Evolutionary conservation across 208 protist species (phyloP).

Genomic region (Trypanosoma vivax): DNA sequence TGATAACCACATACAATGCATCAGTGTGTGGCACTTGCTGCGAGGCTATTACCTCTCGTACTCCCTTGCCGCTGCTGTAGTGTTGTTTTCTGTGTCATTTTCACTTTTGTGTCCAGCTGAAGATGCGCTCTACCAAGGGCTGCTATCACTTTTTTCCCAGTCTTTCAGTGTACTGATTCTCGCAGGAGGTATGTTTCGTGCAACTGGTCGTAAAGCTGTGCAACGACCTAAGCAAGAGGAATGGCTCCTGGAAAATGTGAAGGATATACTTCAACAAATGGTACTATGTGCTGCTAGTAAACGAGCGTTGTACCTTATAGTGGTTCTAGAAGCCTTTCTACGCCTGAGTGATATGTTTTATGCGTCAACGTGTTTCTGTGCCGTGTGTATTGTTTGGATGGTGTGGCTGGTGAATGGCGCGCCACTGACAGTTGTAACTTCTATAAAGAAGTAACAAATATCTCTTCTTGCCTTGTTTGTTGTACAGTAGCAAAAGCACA

Average conservation of each 20-base stretch:
- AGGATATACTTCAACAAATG: neutral
- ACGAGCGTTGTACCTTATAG: neutral
- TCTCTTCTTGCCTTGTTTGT: no score
- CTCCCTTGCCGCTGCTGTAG: neutral
- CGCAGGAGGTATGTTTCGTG: slow-evolving; percentile 7
- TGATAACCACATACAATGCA: slow-evolving; percentile 14
- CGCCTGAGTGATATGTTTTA: slow-evolving; percentile 3
- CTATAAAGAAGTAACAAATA: neutral
- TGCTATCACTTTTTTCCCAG: slow-evolving; percentile 1
- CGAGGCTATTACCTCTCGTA: slow-evolving; percentile 11
- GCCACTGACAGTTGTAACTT: neutral
- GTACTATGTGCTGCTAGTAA: neutral
- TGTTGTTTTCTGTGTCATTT: slow-evolving; percentile 7
- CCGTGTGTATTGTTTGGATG: slow-evolving; percentile 8
- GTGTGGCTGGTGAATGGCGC: slow-evolving; percentile 1
- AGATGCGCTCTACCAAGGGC: neutral
- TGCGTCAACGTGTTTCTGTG: slow-evolving; percentile 2
- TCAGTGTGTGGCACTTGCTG: slow-evolving; percentile 12
- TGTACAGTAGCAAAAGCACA: no score
- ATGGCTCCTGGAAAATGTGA: slow-evolving; percentile 5
- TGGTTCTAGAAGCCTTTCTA: slow-evolving; percentile 6
- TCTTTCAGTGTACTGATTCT: slow-evolving; percentile 10
- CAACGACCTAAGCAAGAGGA: slow-evolving; percentile 8
- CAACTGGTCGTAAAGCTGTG: slow-evolving; percentile 6
- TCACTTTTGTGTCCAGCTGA: slow-evolving; percentile 8